Evolutionary conservation across 1,284 basidiomycete genomes (phyloP), one percentile per base, ranked within the genome.

Genomic region (Microbotryum scabiosae): DNA sequence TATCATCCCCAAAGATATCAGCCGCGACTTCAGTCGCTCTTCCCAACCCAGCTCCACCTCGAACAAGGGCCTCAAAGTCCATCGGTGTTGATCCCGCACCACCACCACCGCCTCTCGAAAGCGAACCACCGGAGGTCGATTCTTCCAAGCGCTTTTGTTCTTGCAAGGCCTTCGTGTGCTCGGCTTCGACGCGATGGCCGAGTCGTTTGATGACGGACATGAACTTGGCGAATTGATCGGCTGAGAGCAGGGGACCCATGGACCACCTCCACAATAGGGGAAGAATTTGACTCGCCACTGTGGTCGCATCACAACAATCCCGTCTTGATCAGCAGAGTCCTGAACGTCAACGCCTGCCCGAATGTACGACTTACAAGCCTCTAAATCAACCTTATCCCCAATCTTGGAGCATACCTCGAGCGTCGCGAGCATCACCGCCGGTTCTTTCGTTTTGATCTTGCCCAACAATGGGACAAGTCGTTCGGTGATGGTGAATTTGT

Each of bases 211-310:
- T 76, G 26, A 74, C 75, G n/a, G 70, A 70, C 70, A 74, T 74
- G 66, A 68, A 70, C 47, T 59, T 60, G 6, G 60, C 82, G 73
- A 97, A 99, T 75, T 99, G 96, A 36, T 87, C 83, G 4, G 92
- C 82, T 69, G 86, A 96, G 30, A 97, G 77, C 45, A 97, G 74
- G 56, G 92, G 92, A n/a, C 91, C 92, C 77, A 96, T 93, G 2
- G 88, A 91, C 90, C 97, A 94, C 1, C 85, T 80, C 92, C 92
- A 97, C 10, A 97, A 78, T 70, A 97, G 93, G 16, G 92, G 92
- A 20, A 97, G 79, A 18, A 97, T 90, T 43, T 93, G 80, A 0
- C 88, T 94, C 0, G 94, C 94, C 20, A 97, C 66, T 67, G 54
- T 9, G 10, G 3, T n/a, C 21, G 1, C 23, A 36, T n/a, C 1